Conservation (phyloP, 805 yeast species). For the Yamadazyma takamatsuzukensis region DNA sequence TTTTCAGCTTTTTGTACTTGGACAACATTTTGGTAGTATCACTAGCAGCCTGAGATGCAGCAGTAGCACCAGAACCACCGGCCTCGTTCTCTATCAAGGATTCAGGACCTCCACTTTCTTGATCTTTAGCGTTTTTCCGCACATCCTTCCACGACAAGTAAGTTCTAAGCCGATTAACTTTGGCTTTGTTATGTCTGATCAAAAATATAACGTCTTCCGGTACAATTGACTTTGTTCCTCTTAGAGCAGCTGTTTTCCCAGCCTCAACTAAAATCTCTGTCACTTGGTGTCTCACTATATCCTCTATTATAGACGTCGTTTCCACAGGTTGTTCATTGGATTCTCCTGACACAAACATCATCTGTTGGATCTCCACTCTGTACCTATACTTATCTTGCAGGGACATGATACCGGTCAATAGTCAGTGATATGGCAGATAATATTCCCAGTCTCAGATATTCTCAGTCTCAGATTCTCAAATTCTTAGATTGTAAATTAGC, state of each 20-base stretch:
- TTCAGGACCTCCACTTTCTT: conserved; percentile 49
- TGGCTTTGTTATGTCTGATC: conserved; percentile 90
- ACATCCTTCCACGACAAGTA: conserved; percentile 97
- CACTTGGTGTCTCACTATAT: conserved; percentile 92
- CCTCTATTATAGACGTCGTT: conserved; percentile 90
- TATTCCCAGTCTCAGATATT: no score
- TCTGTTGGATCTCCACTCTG: conserved; percentile 88
- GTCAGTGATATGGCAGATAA: no score
- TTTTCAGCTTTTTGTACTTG: conserved; percentile 67
- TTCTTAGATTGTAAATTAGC: no score
- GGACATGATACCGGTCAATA: no score
- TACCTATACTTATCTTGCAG: conserved; percentile 56
- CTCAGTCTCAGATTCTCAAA: no score
- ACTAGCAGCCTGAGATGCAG: conserved; percentile 21
- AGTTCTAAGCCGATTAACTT: conserved; percentile 85
- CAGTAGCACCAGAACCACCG: conserved; percentile 32
- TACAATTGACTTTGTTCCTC: conserved; percentile 81
- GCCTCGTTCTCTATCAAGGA: conserved; percentile 51
- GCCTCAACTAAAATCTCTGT: conserved; percentile 79
- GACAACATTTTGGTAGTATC: conserved; percentile 41
- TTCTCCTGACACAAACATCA: conserved; percentile 99
- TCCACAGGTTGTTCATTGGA: conserved; percentile 91
- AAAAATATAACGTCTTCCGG: conserved; percentile 93
- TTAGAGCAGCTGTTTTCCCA: conserved; percentile 65
- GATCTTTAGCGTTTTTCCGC: conserved; percentile 69